Evolutionary conservation across 139 green algal species (phyloP).

Genomic region (Microglena sp.): DNA sequence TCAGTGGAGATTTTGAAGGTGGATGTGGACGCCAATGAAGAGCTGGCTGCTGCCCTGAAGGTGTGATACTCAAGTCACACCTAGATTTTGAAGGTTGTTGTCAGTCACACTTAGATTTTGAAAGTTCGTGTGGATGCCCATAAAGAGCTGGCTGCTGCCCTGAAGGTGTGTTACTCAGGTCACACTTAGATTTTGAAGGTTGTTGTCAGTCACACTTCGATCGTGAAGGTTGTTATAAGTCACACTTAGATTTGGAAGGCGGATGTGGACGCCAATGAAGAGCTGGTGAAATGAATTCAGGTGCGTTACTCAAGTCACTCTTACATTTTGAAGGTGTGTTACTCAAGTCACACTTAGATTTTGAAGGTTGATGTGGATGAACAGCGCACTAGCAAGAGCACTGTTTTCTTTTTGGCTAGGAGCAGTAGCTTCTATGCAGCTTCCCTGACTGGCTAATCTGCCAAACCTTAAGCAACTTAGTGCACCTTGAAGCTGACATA

Average conservation of each 20-base stretch:
- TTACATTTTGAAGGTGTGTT: conserved; percentile 49
- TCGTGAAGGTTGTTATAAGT: too few relatives aligned
- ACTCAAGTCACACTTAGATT: too few relatives aligned
- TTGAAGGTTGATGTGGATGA: conserved; percentile 93
- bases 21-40: conserved; percentile 85
- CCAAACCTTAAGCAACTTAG: too few relatives aligned
- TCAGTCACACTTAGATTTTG: too few relatives aligned
- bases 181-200: conserved; percentile 42
- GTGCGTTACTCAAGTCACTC: neutral
- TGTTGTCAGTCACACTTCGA: too few relatives aligned
- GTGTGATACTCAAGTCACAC: neutral
- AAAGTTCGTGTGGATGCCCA: conserved; percentile 95
- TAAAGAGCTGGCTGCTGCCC: conserved; percentile 46
- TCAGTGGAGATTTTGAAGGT: conserved; percentile 81
- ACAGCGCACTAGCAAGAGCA: too few relatives aligned
- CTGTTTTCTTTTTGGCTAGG: too few relatives aligned
- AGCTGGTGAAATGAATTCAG: conserved; percentile 41
- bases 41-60: conserved; percentile 41
- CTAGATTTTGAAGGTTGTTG: conserved; percentile 49
- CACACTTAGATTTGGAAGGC: conserved; percentile 88
- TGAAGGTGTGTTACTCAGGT: conserved; percentile 2
- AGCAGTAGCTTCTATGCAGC: too few relatives aligned
- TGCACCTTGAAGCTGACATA: too few relatives aligned
- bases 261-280: conserved; percentile 85
- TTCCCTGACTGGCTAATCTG: too few relatives aligned